Evolutionary conservation across 108 stramenopile genomes (phyloP).

Genomic region (Aurantiochytrium sp.): DNA sequence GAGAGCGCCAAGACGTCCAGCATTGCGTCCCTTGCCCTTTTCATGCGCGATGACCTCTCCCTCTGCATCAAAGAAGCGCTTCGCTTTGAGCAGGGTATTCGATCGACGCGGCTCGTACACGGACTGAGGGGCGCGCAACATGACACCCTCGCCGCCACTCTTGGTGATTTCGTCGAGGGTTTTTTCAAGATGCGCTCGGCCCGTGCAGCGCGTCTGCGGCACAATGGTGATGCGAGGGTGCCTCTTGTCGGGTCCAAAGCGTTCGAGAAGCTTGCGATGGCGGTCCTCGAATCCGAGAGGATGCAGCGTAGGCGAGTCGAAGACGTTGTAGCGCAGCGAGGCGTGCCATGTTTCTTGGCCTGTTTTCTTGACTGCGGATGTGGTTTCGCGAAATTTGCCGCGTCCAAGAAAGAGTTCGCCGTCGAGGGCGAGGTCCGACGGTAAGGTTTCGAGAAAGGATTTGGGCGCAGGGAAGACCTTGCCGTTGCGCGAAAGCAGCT

Average conservation of each 20-base stretch:
- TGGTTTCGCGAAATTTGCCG: neutral
- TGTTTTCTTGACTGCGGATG: neutral
- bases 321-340: neutral
- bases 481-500: neutral
- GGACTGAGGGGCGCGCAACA: neutral
- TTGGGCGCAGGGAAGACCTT: neutral
- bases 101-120: neutral
- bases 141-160: neutral
- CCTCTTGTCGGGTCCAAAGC: neutral
- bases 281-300: neutral
- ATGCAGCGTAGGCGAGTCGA: neutral
- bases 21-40: neutral
- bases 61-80: neutral
- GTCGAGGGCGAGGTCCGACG: neutral
- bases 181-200: neutral
- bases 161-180: neutral
- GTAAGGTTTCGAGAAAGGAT: neutral
- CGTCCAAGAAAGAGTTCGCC: neutral
- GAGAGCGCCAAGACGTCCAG: neutral
- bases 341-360: neutral
- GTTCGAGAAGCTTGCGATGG: neutral
- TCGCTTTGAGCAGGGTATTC: neutral
- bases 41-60: neutral
- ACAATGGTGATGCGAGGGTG: neutral
- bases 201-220: neutral